Percentiles rank a stretch among this genome's conserved stretches.
These are phyloP conservation scores for Phytopythium aichiense DNA, from an alignment of 352 stramenopile genomes.

Conservation along the genomic window DNA sequence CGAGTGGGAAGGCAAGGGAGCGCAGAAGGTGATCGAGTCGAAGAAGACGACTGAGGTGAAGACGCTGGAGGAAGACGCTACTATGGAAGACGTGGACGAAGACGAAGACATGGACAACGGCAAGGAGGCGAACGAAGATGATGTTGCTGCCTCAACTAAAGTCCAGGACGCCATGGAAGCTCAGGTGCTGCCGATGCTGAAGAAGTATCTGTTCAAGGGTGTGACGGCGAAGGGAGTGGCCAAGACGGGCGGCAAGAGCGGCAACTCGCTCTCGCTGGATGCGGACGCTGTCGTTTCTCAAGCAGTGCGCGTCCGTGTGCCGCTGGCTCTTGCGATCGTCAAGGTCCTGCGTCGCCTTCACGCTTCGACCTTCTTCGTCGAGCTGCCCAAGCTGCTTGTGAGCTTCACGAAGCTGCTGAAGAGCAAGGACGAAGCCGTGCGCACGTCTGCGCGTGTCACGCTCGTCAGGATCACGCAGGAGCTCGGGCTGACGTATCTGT, in stretches of 20 bases:
- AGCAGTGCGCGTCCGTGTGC: slow-evolving; percentile 81
- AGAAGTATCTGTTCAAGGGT: slow-evolving; percentile 84
- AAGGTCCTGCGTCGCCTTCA: slow-evolving; percentile 96
- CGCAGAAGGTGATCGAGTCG: background rate
- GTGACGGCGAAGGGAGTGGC: slow-evolving; percentile 72
- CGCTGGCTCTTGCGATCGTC: slow-evolving; percentile 94
- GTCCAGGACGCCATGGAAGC: slow-evolving; percentile 76
- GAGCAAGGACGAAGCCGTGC: slow-evolving; percentile 91
- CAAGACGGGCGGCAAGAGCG: slow-evolving; percentile 32
- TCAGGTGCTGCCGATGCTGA: slow-evolving; percentile 83
- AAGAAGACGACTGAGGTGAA: slow-evolving; percentile 3
- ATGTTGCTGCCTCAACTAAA: slow-evolving; percentile 29
- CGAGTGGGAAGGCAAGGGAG: slow-evolving; percentile 22
- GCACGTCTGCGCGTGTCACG: slow-evolving; percentile 89
- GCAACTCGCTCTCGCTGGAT: slow-evolving; percentile 29
- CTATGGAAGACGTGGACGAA: slow-evolving; percentile 10
- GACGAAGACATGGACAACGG: slow-evolving; percentile 15
- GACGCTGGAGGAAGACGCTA: background rate
- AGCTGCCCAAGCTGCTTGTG: slow-evolving; percentile 94
- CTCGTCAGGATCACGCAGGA: slow-evolving; percentile 94
- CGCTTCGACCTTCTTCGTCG: slow-evolving; percentile 84
- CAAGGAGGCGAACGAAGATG: slow-evolving; percentile 10
- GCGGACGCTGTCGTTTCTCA: slow-evolving; percentile 28
- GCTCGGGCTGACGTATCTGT: slow-evolving; percentile 82
- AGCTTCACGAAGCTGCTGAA: slow-evolving; percentile 85